A percentile compares a stretch with the other conserved stretches of the same genome.
These are phyloP conservation scores for Penicillium cosmopolitanum DNA, from an alignment of 495 filamentous ascomycete species.

Conservation along the genomic window DNA sequence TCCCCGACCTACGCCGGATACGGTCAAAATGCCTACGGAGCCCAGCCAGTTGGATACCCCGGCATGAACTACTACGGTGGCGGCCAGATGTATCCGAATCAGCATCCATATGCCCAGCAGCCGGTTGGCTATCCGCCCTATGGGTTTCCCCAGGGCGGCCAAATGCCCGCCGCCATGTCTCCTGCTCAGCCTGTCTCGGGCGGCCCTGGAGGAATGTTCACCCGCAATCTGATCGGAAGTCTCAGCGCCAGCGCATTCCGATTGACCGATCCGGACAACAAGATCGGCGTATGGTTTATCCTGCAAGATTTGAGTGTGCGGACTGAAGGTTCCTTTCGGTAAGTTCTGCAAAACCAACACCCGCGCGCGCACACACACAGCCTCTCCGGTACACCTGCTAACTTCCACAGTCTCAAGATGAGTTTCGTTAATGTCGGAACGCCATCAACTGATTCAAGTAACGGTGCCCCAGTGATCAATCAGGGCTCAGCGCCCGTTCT, in stretches of 20 bases:
- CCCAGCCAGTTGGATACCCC: slow-evolving; percentile 43
- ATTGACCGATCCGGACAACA: slow-evolving; percentile 78
- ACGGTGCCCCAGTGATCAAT: slow-evolving; percentile 62
- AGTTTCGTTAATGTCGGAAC: slow-evolving; percentile 84
- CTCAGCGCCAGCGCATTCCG: slow-evolving; percentile 88
- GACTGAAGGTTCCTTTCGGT: slow-evolving; percentile 91
- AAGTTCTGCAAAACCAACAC: slow-evolving; percentile 27
- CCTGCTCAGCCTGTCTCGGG: slow-evolving; percentile 46
- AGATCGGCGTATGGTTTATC: slow-evolving; percentile 96
- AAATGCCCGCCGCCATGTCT: slow-evolving; percentile 42
- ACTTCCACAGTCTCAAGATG: slow-evolving; percentile 61
- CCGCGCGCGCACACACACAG: too few relatives aligned
- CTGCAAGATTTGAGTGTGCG: slow-evolving; percentile 93
- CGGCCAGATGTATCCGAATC: slow-evolving; percentile 45
- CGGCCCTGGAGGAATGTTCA: slow-evolving; percentile 86
- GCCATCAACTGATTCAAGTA: slow-evolving; percentile 34
- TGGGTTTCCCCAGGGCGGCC: slow-evolving; percentile 34
- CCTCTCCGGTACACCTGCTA: too few relatives aligned
- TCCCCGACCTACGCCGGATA: slow-evolving; percentile 43
- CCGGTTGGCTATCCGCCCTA: slow-evolving; percentile 45
- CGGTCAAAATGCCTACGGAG: slow-evolving; percentile 40
- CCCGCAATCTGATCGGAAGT: slow-evolving; percentile 92
- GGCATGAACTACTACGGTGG: slow-evolving; percentile 46
- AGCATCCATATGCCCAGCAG: slow-evolving; percentile 47
- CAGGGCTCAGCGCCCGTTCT: slow-evolving; percentile 81